Base-by-base conservation (phyloP, 495 filamentous ascomycete species). In the Trichoderma reesei region DNA sequence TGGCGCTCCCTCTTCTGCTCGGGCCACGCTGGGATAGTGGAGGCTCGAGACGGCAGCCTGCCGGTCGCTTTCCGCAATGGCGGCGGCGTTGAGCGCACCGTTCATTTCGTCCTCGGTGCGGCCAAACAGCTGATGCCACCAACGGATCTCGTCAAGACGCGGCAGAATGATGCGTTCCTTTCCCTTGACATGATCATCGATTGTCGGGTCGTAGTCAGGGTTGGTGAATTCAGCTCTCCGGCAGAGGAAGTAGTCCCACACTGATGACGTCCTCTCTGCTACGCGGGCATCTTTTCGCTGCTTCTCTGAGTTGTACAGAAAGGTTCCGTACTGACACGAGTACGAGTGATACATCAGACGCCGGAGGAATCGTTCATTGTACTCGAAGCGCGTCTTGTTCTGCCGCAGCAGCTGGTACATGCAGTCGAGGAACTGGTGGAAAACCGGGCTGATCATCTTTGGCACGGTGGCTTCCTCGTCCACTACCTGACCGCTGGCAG, bases 401-500 rank as follows among this genome's bases (percentile, higher is more conserved):
- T 98, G 95, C 62, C 88, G 78, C 14, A 96, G 79, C 9, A 99
- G 80, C 68, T 99, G 95, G 67, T 92, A 98, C 5, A 91, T 91
- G 20, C 91, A 90, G 70, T 99, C 95, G 10, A 99, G 86, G 74
- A 98, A 99, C 72, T 99, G 95, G 69, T 99, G 95, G 76, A 99
- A 98, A 13, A 98, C 88, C 0, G 95, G 95, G n/a, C 89, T 92
- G 2, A 93, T 90, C 72, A 98, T 92, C 64, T 91, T 96, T 36
- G 78, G 72, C 60, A 82, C 83, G 38, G 82, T 83, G 41, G 76
- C 75, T 68, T 83, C 69, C 60, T 66, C 69, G 60, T 79, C 72
- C 65, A 78, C 67, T 18, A 65, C 62, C 48, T 75, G 73, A 37
- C 66, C 38, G 14, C 33, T 46, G 26, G 64, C 64, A 31, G 67